Conservation (phyloP, 2,329 filamentous ascomycete genomes). For the Metarhizium humberi region DNA sequence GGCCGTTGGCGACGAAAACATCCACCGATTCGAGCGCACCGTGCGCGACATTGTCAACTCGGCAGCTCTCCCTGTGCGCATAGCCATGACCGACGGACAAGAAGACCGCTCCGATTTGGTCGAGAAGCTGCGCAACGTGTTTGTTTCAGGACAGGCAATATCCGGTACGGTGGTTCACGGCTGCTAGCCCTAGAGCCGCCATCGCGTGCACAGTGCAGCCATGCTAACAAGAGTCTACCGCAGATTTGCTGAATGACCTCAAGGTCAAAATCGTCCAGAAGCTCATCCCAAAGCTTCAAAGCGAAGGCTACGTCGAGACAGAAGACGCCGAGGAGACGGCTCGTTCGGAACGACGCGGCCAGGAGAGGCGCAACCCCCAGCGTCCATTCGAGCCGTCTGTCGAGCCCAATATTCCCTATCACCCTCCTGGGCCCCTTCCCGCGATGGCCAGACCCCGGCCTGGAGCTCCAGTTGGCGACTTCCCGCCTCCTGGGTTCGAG, state of each 20-base stretch:
- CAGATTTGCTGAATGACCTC: conserved; percentile 60
- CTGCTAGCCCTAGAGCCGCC: not conserved
- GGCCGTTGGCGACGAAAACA: conserved; percentile 71
- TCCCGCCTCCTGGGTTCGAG: conserved; percentile 83
- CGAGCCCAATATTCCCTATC: conserved; percentile 56
- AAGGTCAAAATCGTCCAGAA: conserved; percentile 77
- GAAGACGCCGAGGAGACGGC: conserved; percentile 33
- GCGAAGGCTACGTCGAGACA: conserved; percentile 67
- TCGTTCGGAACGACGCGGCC: conserved; percentile 28
- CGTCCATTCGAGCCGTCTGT: conserved; percentile 14
- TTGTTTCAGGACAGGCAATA: conserved; percentile 64
- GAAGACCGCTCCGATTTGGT: conserved; percentile 42
- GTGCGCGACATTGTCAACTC: conserved; percentile 64
- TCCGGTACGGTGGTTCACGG: conserved; percentile 21
- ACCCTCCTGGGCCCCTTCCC: conserved; percentile 55
- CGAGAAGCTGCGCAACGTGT: conserved; percentile 48
- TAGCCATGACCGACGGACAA: conserved; percentile 32
- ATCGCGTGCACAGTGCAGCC: not conserved
- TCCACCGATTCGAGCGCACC: conserved; percentile 65
- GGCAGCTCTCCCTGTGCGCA: conserved; percentile 44
- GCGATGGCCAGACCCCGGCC: conserved; percentile 49
- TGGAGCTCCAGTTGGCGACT: conserved; percentile 59
- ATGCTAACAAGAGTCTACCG: not conserved
- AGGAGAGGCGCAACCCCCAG: conserved; percentile 26
- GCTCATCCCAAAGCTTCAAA: conserved; percentile 66